Evolutionary conservation across 148 eudicot genomes (phyloP), one percentile per base, ranked within the genome.

Genomic region (Cornus controversa): DNA sequence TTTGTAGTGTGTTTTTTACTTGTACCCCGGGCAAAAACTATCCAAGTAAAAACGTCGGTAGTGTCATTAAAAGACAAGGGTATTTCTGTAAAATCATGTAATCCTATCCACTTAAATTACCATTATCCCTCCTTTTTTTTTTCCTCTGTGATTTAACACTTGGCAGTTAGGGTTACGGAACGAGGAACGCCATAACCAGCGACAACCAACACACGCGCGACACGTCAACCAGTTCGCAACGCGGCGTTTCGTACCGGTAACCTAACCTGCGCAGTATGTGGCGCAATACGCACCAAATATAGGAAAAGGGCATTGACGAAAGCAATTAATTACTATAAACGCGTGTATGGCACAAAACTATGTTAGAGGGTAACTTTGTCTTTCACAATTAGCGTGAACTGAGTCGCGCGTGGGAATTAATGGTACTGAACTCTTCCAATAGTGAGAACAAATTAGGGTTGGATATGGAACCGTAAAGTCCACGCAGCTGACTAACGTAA

Each of bases 401-500:
- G 10, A 29, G 27, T 74, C 57, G 25, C 54, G 28, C n/a, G 54
- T 63, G 13, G 53, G 45, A 20, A 40, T 3, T 63, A 47, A 31
- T 63, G 8, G 45, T 37, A 6, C 6, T 4, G 45, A 40, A 40
- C 45, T 40, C 45, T 4, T 40, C 45, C 67, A 34, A 22, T 54
- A 62, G 36, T 64, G 57, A 50, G n/a, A n/a, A n/a, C n/a, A n/a
- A n/a, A 13, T 50, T 50, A 16, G 57, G 57, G 57, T 15, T 11
- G 24, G 31, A 4, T 16, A 3, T 47, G 2, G 8, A 28, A 31
- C 34, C 34, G 34, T 31, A 31, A 0, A 31, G 2, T 5, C 50
- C 29, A 9, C n/a, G 23, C 62, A 36, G 5, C 23, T 15, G 20
- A 47, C 73, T 78, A 78, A 78, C 69, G 37, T 63, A 68, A 60